Evolutionary conservation across 495 filamentous ascomycete genomes (phyloP).

Genomic region (Tricharina praecox): DNA sequence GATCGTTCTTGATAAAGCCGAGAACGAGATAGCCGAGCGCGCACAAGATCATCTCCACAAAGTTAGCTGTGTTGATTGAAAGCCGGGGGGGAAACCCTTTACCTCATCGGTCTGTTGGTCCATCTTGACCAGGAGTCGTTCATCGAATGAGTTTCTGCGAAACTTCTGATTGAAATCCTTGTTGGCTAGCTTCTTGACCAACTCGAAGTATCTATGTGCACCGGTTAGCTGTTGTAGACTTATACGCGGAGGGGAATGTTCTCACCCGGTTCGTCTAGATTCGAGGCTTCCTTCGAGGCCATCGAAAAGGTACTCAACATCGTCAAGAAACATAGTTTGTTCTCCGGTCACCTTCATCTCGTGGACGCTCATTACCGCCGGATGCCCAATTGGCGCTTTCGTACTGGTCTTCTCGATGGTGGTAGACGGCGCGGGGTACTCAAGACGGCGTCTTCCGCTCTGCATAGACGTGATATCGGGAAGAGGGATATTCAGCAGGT

Average conservation of each 20-base stretch:
- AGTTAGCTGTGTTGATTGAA: not conserved
- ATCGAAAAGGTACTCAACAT: constrained; percentile 67
- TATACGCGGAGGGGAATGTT: not conserved
- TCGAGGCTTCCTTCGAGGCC: constrained; percentile 39
- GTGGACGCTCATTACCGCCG: constrained; percentile 72
- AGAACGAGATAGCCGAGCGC: constrained; percentile 40
- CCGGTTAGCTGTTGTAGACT: not conserved
- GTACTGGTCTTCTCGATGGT: constrained; percentile 35
- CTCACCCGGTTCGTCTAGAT: not conserved
- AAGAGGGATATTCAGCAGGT: constrained; percentile 21
- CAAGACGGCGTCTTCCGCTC: constrained; percentile 24
- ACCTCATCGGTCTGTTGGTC: constrained; percentile 36
- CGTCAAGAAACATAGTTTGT: constrained; percentile 63
- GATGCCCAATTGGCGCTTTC: constrained; percentile 29
- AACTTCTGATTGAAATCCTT: constrained; percentile 52
- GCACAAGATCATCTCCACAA: constrained; percentile 38
- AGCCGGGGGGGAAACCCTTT: not conserved
- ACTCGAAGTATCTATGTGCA: constrained; percentile 37
- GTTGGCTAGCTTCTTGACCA: constrained; percentile 56
- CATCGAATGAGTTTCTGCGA: constrained; percentile 54
- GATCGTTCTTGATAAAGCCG: constrained; percentile 37
- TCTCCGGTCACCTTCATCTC: constrained; percentile 75
- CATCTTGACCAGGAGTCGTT: constrained; percentile 42
- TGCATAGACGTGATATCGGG: constrained; percentile 19
- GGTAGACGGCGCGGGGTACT: not conserved